These are phyloP conservation scores for Lizonia empirigonia DNA, from an alignment of 2,329 filamentous ascomycete species.

Conservation along the genomic window DNA sequence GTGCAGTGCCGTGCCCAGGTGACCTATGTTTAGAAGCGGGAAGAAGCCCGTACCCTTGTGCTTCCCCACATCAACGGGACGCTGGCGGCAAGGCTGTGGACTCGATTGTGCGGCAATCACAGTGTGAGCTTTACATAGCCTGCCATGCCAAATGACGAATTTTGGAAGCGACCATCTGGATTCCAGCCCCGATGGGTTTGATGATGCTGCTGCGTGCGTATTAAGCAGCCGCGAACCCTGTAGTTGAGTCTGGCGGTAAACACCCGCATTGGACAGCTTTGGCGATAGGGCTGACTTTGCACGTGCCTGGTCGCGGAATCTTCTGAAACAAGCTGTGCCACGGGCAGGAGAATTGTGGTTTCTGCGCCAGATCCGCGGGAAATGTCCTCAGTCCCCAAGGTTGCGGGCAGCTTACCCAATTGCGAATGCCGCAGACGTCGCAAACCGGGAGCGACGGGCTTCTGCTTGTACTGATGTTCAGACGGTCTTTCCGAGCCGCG, in stretches of 20 bases:
- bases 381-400: conserved; percentile 1
- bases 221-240: too few relatives aligned
- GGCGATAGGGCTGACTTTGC: conserved; percentile 8
- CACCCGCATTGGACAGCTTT: conserved; percentile 9
- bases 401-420: not conserved
- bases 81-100: conserved; percentile 7
- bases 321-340: not conserved
- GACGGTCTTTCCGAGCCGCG: not conserved
- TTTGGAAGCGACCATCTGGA: not conserved
- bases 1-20: too few relatives aligned
- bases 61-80: conserved; percentile 5
- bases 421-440: not conserved
- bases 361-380: not conserved
- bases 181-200: not conserved
- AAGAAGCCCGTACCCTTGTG: conserved; percentile 11
- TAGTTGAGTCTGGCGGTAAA: not conserved
- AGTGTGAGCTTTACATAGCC: conserved; percentile 2
- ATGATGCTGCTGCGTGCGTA: too few relatives aligned
- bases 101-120: not conserved
- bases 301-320: conserved; percentile 5
- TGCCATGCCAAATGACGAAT: not conserved
- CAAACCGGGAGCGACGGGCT: not conserved
- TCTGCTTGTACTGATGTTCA: not conserved
- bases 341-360: not conserved
- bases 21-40: conserved; percentile 18